Percentiles rank a stretch among this genome's conserved stretches.
Evolutionary conservation across 164 flowering plant species (phyloP).

Genomic region (Nymphaea thermarum): DNA sequence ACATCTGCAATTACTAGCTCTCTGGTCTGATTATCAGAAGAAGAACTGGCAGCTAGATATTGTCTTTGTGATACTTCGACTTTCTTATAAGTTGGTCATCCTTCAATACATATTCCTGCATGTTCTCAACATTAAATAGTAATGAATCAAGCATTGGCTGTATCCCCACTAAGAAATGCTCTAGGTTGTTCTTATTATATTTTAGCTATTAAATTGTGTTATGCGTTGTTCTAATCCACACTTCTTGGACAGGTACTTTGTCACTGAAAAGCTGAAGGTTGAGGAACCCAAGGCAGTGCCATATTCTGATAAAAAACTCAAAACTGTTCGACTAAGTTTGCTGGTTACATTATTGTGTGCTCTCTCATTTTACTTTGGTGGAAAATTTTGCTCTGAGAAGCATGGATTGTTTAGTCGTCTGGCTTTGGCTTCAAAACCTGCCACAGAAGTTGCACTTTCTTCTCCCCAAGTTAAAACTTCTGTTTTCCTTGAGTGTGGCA

Average conservation of each 20-base stretch:
- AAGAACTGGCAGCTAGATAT: too few species aligned
- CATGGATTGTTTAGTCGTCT: slow-evolving; percentile 20
- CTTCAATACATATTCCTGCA: too few species aligned
- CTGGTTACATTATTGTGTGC: slow-evolving; percentile 69
- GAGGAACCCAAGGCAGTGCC: slow-evolving; percentile 58
- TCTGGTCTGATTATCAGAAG: too few species aligned
- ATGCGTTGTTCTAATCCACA: too few species aligned
- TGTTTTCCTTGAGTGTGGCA: slow-evolving; percentile 57
- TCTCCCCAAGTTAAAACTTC: slow-evolving; percentile 29
- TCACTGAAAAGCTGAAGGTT: slow-evolving; percentile 36
- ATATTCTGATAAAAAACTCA: slow-evolving; percentile 44
- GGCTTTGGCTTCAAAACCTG: slow-evolving; percentile 17
- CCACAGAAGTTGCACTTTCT: slow-evolving; percentile 3
- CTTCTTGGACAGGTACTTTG: background rate
- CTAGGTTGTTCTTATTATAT: too few species aligned
- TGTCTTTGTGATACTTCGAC: too few species aligned
- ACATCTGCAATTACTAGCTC: too few species aligned
- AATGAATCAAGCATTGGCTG: too few species aligned
- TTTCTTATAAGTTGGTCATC: too few species aligned
- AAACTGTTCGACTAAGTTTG: slow-evolving; percentile 43
- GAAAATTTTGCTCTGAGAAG: slow-evolving; percentile 61
- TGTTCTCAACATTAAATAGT: too few species aligned
- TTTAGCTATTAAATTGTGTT: too few species aligned
- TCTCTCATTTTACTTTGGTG: slow-evolving; percentile 89
- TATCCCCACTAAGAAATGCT: too few species aligned